Evolutionary conservation across 805 yeast genomes (phyloP), one percentile per base, ranked within the genome.

Genomic region (Candida ovalis): DNA sequence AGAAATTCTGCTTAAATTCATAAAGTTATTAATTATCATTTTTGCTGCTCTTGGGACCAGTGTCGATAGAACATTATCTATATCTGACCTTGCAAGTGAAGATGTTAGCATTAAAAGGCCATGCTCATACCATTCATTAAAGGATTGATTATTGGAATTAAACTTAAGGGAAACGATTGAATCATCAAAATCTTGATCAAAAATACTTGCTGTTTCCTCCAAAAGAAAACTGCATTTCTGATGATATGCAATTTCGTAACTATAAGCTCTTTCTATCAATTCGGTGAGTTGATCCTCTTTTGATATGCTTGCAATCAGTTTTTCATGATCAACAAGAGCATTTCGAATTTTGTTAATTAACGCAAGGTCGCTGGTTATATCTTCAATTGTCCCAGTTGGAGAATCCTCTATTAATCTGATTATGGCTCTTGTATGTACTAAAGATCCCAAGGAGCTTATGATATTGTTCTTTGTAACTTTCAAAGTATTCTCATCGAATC

Each of bases 331-430:
- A 22, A 40, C 43, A 18, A 60, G 41, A 3, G 56, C 48, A 25
- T 48, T 48, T 30, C 61, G 47, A 7, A 57, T 55, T 37, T 60
- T 58, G 51, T 60, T 60, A 13, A 53, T 40, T 38, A 58, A 21
- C 9, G 56, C 39, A 10, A 59, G 39, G n/a, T 58, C 51, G 18
- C 46, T 47, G 1, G 62, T 56, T 23, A 56, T 53, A n/a, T 51
- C 51, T 3, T 51, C 50, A 25, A 36, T 19, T n/a, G 45, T 43
- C 2, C 51, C 47, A 2, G 50, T 50, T 22, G 60, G 49, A 30
- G 53, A 54, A 13, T 56, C 59, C 38, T 58, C 62, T 10, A 58
- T 56, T 7, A 49, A 47, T 13, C 49, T 40, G 9, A 56, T 51
- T 28, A 55, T 18, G 0, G 52, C 47, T 18, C 37, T 40, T 3